Evolutionary conservation across 495 filamentous ascomycete genomes (phyloP).

Genomic region (Ramalina intermedia): DNA sequence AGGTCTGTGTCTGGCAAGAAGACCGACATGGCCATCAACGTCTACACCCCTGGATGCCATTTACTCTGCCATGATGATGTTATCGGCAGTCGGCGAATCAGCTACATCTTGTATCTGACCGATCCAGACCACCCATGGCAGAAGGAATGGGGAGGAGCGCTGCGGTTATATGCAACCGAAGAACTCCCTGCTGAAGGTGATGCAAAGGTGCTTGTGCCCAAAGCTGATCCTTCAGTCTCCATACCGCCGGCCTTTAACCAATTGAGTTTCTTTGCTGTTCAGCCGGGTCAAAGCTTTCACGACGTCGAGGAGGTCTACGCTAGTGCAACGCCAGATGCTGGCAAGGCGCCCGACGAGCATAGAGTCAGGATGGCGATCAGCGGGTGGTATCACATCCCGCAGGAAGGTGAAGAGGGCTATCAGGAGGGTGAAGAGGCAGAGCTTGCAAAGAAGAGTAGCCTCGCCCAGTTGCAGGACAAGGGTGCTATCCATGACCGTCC

Average conservation of each 20-base stretch:
- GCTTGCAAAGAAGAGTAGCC: conserved; percentile 71
- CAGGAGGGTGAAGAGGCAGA: conserved; percentile 77
- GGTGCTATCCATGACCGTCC: conserved; percentile 78
- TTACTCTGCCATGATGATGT: conserved; percentile 96
- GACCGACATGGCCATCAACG: conserved; percentile 98
- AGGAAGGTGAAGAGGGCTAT: conserved; percentile 88
- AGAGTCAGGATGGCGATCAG: conserved; percentile 93
- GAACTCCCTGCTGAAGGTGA: conserved; percentile 48
- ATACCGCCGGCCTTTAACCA: conserved; percentile 96
- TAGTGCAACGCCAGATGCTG: conserved; percentile 32
- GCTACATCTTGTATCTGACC: conserved; percentile 93
- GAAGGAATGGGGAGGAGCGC: conserved; percentile 82
- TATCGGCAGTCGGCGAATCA: conserved; percentile 82
- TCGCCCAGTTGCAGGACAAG: conserved; percentile 83
- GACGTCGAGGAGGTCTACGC: conserved; percentile 96
- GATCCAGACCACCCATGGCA: conserved; percentile 85
- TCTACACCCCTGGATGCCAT: conserved; percentile 93
- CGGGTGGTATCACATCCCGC: conserved; percentile 99
- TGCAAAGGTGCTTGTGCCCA: conserved; percentile 57
- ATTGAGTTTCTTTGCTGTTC: conserved; percentile 93
- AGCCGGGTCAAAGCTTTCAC: conserved; percentile 94
- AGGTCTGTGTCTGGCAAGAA: conserved; percentile 82
- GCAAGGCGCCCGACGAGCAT: conserved; percentile 47
- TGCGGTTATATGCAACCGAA: conserved; percentile 75
- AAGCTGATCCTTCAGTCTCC: conserved; percentile 54